Conservation (phyloP, 2,329 filamentous ascomycete species). For the Microcyclospora tardicrescens region DNA sequence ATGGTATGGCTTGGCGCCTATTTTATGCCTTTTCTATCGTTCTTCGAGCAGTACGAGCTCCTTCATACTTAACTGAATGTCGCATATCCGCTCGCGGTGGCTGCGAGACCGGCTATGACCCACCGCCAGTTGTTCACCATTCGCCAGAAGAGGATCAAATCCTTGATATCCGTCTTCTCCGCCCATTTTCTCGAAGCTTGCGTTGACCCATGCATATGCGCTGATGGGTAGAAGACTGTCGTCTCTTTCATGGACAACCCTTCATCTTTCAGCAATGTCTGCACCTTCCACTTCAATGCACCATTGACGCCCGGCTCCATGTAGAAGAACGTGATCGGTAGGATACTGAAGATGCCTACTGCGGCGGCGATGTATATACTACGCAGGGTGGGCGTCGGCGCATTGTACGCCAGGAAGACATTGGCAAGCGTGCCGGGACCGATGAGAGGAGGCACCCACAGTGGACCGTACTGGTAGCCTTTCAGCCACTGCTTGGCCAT, state of each 20-base stretch:
- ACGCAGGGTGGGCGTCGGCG: not conserved
- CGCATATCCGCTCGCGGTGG: slow-evolving; percentile 12
- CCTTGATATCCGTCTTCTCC: slow-evolving; percentile 13
- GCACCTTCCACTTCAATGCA: slow-evolving; percentile 27
- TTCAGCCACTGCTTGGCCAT: slow-evolving; percentile 29
- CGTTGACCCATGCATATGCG: slow-evolving; percentile 13
- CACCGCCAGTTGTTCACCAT: slow-evolving; percentile 15
- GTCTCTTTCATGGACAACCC: slow-evolving; percentile 14
- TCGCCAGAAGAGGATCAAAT: slow-evolving; percentile 16
- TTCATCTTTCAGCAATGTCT: slow-evolving; percentile 20
- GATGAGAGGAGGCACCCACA: slow-evolving; percentile 26
- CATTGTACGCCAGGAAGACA: slow-evolving; percentile 13
- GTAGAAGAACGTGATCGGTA: slow-evolving; percentile 26
- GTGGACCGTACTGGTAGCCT: slow-evolving; percentile 25
- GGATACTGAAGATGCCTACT: slow-evolving; percentile 20
- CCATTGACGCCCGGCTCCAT: slow-evolving; percentile 29
- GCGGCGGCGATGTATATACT: slow-evolving; percentile 15
- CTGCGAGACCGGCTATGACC: slow-evolving; percentile 12
- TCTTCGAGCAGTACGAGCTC: no score
- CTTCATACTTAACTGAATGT: slow-evolving; percentile 6
- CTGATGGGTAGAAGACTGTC: slow-evolving; percentile 10
- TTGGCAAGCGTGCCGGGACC: slow-evolving; percentile 23
- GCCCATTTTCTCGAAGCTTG: slow-evolving; percentile 11
- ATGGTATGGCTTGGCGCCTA: no score
- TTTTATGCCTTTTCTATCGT: no score